These are phyloP conservation scores for Cryptosporidium parvum DNA, from an alignment of 169 alveolate species.

Conservation along the genomic window DNA sequence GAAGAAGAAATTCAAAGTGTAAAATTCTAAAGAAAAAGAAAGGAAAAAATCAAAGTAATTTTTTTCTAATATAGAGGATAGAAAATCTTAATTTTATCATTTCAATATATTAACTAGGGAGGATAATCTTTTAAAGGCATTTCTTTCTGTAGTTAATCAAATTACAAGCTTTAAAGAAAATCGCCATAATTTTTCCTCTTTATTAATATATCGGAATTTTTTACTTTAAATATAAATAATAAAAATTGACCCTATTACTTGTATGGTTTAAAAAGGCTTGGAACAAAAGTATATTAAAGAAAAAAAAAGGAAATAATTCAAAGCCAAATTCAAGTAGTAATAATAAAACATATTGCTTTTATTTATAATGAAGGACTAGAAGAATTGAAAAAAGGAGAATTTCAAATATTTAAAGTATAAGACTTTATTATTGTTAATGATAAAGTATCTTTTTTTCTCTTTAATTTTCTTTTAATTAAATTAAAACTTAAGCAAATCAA, in stretches of 20 bases:
- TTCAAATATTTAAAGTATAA: not conserved
- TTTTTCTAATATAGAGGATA: not conserved
- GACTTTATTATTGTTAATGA: not conserved
- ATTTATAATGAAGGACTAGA: not conserved
- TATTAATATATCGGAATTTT: not conserved
- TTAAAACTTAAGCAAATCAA: not conserved
- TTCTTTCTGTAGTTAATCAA: not conserved
- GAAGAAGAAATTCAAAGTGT: constrained; percentile 7
- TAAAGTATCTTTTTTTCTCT: not conserved
- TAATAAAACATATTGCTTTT: not conserved
- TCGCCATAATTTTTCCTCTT: not conserved
- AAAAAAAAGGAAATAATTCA: not conserved
- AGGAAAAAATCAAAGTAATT: not conserved
- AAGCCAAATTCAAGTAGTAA: not conserved
- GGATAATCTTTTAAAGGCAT: not conserved
- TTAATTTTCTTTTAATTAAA: not conserved
- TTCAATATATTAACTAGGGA: not conserved
- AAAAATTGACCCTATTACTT: not conserved
- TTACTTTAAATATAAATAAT: not conserved
- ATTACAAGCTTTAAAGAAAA: not conserved
- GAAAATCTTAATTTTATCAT: not conserved
- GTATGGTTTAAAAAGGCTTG: not conserved
- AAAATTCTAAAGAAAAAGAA: not conserved
- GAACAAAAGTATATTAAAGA: not conserved
- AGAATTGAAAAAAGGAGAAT: not conserved